Evolutionary conservation across 75 land plant species (phyloP).

Genomic region (Pinus tabuliformis): DNA sequence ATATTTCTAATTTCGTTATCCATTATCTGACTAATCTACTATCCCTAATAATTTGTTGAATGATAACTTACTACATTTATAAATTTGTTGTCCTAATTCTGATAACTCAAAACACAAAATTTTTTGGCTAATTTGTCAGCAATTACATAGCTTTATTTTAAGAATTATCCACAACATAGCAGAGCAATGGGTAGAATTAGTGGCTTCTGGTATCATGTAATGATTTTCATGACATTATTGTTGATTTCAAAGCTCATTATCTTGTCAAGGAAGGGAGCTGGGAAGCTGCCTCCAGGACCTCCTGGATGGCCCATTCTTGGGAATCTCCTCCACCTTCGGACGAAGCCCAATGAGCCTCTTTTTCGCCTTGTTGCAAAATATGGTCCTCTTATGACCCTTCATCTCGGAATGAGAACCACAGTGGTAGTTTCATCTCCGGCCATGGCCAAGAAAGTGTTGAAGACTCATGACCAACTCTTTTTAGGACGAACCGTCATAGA

Average conservation of each 20-base stretch:
- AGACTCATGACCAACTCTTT: slow-evolving; percentile 12
- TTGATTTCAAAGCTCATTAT: background rate
- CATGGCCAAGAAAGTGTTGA: slow-evolving; percentile 15
- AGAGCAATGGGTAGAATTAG: too few relatives aligned
- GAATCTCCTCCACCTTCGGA: slow-evolving; percentile 12
- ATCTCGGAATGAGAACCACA: slow-evolving; percentile 11
- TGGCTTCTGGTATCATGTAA: too few relatives aligned
- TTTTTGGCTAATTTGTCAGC: too few relatives aligned
- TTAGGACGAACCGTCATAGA: slow-evolving; percentile 8
- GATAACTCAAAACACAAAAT: too few relatives aligned
- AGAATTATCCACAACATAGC: too few relatives aligned
- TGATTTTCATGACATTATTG: too few relatives aligned
- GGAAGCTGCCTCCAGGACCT: slow-evolving; percentile 16
- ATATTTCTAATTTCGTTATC: too few relatives aligned
- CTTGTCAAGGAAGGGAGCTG: background rate
- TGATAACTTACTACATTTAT: too few relatives aligned
- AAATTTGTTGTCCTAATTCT: too few relatives aligned
- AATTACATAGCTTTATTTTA: too few relatives aligned
- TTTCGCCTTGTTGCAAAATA: slow-evolving; percentile 11
- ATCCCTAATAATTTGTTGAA: too few relatives aligned
- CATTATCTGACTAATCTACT: too few relatives aligned
- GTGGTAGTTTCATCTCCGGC: slow-evolving; percentile 9
- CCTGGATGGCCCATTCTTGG: slow-evolving; percentile 13
- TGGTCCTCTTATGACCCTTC: slow-evolving; percentile 17
- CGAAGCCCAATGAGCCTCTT: slow-evolving; percentile 8